phyloP scores from a whole-genome alignment of 148 eudicot species.

The Camellia granthamiana region DNA sequence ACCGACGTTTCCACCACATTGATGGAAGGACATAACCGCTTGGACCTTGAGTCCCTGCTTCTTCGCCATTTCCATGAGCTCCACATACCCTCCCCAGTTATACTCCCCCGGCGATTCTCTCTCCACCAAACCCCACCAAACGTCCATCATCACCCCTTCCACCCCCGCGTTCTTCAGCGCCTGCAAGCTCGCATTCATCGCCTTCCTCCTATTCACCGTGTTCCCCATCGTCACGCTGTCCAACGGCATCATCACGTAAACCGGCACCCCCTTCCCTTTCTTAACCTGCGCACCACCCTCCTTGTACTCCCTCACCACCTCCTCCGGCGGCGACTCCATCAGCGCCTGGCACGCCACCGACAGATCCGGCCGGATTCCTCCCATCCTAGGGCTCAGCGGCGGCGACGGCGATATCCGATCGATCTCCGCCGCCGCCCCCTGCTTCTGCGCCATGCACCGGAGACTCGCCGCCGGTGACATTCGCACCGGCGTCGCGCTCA shows the following conservation, averaged over 20 bases:
- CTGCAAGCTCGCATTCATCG: constrained; percentile 75
- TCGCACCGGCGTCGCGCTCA: constrained; percentile 31
- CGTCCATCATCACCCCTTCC: constrained; percentile 91
- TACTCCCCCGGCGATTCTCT: constrained; percentile 67
- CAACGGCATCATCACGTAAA: constrained; percentile 91
- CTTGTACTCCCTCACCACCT: constrained; percentile 21
- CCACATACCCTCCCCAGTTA: constrained; percentile 80
- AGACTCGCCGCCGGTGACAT: constrained; percentile 32
- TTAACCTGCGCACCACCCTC: constrained; percentile 12
- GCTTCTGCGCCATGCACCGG: constrained; percentile 21
- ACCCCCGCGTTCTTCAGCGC: constrained; percentile 88
- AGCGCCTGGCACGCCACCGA: constrained; percentile 55
- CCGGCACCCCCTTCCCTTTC: constrained; percentile 70
- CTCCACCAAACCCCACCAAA: constrained; percentile 98
- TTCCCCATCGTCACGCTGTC: constrained; percentile 76
- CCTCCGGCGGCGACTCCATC: constrained; percentile 24
- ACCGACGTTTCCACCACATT: constrained; percentile 93
- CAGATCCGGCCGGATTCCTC: constrained; percentile 40
- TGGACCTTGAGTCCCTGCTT: constrained; percentile 75
- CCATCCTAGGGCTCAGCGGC: constrained; percentile 54
- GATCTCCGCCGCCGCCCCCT: constrained; percentile 15
- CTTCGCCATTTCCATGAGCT: constrained; percentile 70
- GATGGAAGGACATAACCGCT: constrained; percentile 92
- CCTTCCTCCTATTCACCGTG: constrained; percentile 63
- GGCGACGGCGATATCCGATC: constrained; percentile 47